Percentiles rank a stretch among this genome's conserved stretches.
Evolutionary conservation across 306 rosid genomes (phyloP).

Genomic region (Rosa multiflora): DNA sequence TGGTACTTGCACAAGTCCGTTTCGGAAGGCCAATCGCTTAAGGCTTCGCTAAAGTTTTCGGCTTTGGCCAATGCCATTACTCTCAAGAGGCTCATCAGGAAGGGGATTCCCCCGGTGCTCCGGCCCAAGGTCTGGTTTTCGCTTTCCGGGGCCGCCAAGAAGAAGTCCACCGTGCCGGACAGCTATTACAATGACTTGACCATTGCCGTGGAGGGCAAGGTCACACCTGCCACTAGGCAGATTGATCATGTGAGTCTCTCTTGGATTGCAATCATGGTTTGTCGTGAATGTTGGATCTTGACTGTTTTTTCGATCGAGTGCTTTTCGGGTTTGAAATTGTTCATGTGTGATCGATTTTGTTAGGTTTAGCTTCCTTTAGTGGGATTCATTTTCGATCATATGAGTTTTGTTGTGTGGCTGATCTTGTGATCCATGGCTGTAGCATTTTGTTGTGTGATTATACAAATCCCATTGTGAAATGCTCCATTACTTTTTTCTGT

Average conservation of each 20-base stretch:
- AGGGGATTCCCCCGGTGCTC: slow-evolving; percentile 91
- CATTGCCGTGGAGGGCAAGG: slow-evolving; percentile 87
- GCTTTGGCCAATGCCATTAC: slow-evolving; percentile 82
- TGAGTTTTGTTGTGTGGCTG: neutral
- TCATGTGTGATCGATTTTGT: too few species aligned
- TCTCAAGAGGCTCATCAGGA: slow-evolving; percentile 83
- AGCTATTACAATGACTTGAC: slow-evolving; percentile 87
- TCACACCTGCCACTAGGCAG: slow-evolving; percentile 95
- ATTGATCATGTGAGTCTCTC: slow-evolving; percentile 81
- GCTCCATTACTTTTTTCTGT: neutral
- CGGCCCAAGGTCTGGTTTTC: slow-evolving; percentile 98
- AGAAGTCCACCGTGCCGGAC: slow-evolving; percentile 95
- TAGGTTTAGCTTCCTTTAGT: too few species aligned
- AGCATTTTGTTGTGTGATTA: neutral
- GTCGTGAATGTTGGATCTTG: slow-evolving; percentile 10
- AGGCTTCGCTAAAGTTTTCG: slow-evolving; percentile 79
- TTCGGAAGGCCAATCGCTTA: slow-evolving; percentile 74
- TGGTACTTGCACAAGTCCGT: slow-evolving; percentile 82
- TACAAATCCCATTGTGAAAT: neutral
- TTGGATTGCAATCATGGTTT: slow-evolving; percentile 6
- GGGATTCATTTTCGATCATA: neutral
- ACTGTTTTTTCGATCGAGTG: neutral
- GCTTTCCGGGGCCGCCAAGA: slow-evolving; percentile 93
- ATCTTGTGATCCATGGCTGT: neutral
- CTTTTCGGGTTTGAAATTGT: neutral